Evolutionary conservation across 164 flowering plant genomes (phyloP).

Genomic region (Litsea cubeba): DNA sequence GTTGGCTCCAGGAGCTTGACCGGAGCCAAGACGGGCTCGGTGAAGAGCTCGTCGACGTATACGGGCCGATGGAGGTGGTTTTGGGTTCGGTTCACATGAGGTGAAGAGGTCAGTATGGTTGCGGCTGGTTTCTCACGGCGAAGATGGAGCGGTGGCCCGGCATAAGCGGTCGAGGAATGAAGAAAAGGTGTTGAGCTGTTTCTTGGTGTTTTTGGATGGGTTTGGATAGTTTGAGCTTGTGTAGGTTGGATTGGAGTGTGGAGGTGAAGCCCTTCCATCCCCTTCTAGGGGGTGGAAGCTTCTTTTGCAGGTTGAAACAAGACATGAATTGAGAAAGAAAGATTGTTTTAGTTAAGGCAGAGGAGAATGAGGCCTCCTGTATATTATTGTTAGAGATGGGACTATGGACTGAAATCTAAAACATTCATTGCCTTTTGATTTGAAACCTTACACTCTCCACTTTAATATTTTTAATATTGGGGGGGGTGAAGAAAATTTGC

Average conservation of each 20-base stretch:
- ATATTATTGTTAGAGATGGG: too few species aligned
- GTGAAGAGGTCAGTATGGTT: background rate
- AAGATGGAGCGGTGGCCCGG: constrained; percentile 2
- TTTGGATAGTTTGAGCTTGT: constrained; percentile 32
- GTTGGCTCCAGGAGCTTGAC: background rate
- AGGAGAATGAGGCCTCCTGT: too few species aligned
- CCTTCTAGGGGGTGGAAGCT: constrained; percentile 39
- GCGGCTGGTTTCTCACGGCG: constrained; percentile 6
- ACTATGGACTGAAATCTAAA: too few species aligned
- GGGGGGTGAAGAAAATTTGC: too few species aligned
- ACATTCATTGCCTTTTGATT: too few species aligned
- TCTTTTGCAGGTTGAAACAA: constrained; percentile 30
- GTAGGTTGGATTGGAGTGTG: constrained; percentile 36
- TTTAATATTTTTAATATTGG: too few species aligned
- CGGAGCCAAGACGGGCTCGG: constrained; percentile 8
- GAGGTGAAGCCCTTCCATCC: constrained; percentile 55
- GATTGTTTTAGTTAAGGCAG: too few species aligned
- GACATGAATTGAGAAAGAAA: constrained; percentile 27
- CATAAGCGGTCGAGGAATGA: background rate
- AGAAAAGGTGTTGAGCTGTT: constrained; percentile 7
- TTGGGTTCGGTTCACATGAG: background rate
- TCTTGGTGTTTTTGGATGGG: constrained; percentile 21
- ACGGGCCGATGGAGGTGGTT: constrained; percentile 23
- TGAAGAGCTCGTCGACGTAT: constrained; percentile 46
- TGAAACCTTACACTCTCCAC: too few species aligned